Evolutionary conservation across 1,284 basidiomycete species (phyloP).

Genomic region (Marasmius tenuissimus): DNA sequence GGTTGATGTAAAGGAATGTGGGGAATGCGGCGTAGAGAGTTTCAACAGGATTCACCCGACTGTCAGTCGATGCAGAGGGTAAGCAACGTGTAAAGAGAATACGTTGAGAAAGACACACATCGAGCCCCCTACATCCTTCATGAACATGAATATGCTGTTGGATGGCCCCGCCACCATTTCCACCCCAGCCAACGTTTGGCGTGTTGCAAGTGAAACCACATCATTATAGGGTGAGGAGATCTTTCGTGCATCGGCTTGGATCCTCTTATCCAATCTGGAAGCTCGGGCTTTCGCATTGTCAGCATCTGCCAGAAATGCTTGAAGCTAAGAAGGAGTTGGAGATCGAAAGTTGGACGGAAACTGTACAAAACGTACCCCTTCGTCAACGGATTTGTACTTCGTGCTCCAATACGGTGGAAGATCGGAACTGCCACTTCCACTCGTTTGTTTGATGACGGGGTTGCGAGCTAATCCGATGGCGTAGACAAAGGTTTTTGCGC

Average conservation of each 20-base stretch:
- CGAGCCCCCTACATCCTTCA: constrained; percentile 31
- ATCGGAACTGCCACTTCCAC: neutral
- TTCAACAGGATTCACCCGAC: constrained; percentile 38
- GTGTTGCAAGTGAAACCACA: neutral
- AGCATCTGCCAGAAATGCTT: neutral
- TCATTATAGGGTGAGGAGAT: neutral
- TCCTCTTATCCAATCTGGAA: neutral
- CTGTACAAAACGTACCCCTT: neutral
- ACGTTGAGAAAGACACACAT: constrained; percentile 4
- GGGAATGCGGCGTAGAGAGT: constrained; percentile 40
- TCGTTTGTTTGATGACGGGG: neutral
- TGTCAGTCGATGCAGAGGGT: neutral
- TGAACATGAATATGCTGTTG: constrained; percentile 30
- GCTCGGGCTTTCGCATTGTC: neutral
- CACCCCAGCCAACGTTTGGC: neutral
- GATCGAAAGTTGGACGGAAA: neutral
- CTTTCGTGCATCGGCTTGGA: neutral
- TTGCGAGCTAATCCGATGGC: neutral
- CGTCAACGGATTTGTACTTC: neutral
- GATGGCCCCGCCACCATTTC: neutral
- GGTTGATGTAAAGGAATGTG: constrained; percentile 36
- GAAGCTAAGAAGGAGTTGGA: neutral
- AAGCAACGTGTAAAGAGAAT: neutral
- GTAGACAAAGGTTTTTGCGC: neutral
- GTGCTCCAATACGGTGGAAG: neutral